These are phyloP conservation scores for Pilasporangium apinafurcum DNA, from an alignment of 352 stramenopile species.

Conservation along the genomic window DNA sequence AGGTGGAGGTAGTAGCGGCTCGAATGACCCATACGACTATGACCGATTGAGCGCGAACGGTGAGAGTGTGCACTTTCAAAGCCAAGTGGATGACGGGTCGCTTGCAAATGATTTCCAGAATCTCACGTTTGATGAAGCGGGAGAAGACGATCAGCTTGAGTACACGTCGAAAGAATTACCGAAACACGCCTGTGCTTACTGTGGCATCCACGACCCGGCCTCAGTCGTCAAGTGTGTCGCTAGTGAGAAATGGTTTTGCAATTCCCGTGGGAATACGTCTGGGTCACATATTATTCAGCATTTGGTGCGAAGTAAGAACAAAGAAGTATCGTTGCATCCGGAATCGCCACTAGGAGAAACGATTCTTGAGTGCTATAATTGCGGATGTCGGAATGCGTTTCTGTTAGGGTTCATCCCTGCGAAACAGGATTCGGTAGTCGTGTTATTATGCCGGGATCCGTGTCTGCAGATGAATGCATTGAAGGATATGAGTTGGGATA, in stretches of 20 bases:
- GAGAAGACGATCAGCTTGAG: constrained; percentile 64
- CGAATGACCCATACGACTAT: constrained; percentile 8
- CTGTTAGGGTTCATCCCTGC: constrained; percentile 98
- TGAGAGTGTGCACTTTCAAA: constrained; percentile 22
- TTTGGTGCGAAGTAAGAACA: constrained; percentile 92
- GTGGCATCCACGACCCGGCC: constrained; percentile 94
- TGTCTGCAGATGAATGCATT: constrained; percentile 96
- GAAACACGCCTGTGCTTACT: constrained; percentile 94
- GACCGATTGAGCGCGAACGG: constrained; percentile 3
- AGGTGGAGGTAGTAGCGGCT: neutral
- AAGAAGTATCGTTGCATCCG: constrained; percentile 89
- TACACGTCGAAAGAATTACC: constrained; percentile 78
- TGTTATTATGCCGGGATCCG: constrained; percentile 95
- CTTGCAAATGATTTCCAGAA: constrained; percentile 46
- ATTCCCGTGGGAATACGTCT: constrained; percentile 90
- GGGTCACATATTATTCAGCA: constrained; percentile 98
- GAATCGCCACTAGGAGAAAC: constrained; percentile 96
- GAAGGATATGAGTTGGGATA: constrained; percentile 99
- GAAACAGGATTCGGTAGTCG: constrained; percentile 94
- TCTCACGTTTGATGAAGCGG: constrained; percentile 65
- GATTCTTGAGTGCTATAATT: constrained; percentile 99
- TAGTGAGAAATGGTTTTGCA: constrained; percentile 98
- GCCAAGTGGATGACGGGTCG: constrained; percentile 27
- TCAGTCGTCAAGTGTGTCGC: constrained; percentile 96
- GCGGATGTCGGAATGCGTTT: constrained; percentile 97